phyloP scores from a whole-genome alignment of 179 eudicot genomes.

The Drosera spatulata region DNA sequence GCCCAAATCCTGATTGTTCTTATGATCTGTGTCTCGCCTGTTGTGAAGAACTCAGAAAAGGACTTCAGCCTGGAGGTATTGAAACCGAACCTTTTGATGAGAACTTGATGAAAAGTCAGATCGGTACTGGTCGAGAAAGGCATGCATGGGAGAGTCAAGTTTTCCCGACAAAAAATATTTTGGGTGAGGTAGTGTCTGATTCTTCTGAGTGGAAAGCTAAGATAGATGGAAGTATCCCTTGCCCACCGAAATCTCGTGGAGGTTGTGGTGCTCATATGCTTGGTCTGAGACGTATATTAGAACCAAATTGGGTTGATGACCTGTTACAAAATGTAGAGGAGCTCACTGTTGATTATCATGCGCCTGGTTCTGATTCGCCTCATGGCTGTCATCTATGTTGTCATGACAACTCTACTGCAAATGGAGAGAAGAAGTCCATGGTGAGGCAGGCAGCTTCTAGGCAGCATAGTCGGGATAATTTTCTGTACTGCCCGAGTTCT shows the following conservation, averaged over 20 bases:
- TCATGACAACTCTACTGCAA: conserved; percentile 11
- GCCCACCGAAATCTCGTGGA: conserved; percentile 61
- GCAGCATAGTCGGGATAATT: conserved; percentile 39
- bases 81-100: conserved; percentile 6
- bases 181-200: background rate
- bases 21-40: conserved; percentile 18
- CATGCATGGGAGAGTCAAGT: conserved; percentile 5
- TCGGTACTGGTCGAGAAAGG: background rate
- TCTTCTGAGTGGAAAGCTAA: conserved; percentile 36
- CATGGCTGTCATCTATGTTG: conserved; percentile 32
- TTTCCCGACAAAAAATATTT: background rate
- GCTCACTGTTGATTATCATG: conserved; percentile 21
- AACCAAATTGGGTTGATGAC: conserved; percentile 39
- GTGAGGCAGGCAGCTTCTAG: conserved; percentile 56
- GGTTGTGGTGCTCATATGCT: conserved; percentile 59
- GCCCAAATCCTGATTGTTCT: conserved; percentile 11
- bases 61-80: conserved; percentile 12
- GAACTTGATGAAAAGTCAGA: background rate
- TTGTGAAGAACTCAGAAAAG: conserved; percentile 13
- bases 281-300: conserved; percentile 43
- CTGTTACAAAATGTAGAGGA: conserved; percentile 36
- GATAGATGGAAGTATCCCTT: conserved; percentile 44
- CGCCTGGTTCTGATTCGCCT: conserved; percentile 20
- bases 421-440: conserved; percentile 13
- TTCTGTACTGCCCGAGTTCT: conserved; percentile 59